Percentiles rank a stretch among this genome's conserved stretches.
Evolutionary conservation across 345 rosid species (phyloP).

Genomic region (Eucalyptus pumila): DNA sequence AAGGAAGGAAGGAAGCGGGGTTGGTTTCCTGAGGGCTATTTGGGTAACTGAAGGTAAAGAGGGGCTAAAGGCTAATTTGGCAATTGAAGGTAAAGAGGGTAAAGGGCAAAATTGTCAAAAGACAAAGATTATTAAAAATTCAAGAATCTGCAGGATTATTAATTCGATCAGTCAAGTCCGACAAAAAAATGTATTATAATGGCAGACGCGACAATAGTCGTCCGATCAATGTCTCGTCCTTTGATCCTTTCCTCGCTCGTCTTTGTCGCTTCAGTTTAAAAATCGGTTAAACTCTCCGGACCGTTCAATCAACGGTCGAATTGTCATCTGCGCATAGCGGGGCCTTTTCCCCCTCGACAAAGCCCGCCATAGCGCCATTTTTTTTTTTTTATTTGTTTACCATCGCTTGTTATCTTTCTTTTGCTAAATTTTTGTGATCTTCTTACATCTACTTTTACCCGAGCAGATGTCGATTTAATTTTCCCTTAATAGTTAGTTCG

Average conservation of each 20-base stretch:
- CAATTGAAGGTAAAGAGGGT: background rate
- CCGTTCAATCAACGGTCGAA: background rate
- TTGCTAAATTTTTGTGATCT: background rate
- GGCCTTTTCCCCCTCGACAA: background rate
- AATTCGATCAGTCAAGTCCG: background rate
- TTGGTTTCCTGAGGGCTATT: too few relatives aligned
- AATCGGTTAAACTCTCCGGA: background rate
- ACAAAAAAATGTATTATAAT: background rate
- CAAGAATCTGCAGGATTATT: background rate
- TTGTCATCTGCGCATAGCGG: background rate
- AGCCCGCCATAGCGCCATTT: background rate
- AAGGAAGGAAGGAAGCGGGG: too few relatives aligned
- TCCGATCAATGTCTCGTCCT: background rate
- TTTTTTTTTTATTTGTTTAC: background rate
- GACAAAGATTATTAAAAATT: background rate
- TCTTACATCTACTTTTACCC: background rate
- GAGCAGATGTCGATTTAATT: background rate
- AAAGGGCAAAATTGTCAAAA: background rate
- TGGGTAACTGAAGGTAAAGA: background rate
- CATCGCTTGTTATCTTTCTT: background rate
- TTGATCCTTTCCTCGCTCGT: background rate
- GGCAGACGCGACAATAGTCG: background rate
- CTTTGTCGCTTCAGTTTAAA: background rate
- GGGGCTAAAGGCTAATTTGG: background rate
- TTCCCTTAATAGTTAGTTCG: too few relatives aligned